Base-by-base conservation (phyloP, 2,329 filamentous ascomycete genomes). In the Botrytis aclada region DNA sequence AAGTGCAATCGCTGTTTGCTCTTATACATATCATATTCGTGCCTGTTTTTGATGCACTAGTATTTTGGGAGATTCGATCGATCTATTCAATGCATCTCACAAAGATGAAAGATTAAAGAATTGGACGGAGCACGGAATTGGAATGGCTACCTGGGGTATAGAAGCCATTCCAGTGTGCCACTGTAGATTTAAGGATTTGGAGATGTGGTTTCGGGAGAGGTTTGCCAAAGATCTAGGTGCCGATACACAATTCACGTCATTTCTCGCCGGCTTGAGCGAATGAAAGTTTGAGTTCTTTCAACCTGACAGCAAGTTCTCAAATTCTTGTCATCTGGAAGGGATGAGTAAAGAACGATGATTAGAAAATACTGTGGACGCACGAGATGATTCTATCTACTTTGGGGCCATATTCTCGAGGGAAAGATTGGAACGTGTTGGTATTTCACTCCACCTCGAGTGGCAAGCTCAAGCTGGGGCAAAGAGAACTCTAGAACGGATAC, bases 111-210 rank as follows among this genome's bases (percentile, higher is more conserved):
- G 32, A 9, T 16, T 47, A 20, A 39, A n/a, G 3, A 7, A 7
- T 29, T 70, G 69, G 69, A 63, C n/a, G 41, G 69, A 70, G 32
- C 56, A 62, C 14, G 56, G 69, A 37, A n/a, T 70, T 39, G 69
- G 56, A 25, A 64, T 45, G 32, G 43, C 69, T 22, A 34, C 16
- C 12, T 71, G 69, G 69, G 58, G 69, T 16, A 37, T 16, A 14
- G 58, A 71, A 29, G 43, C 25, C 18, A 71, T 64, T 64, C 43
- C 58, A 16, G 60, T 64, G 1, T 71, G 58, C n/a, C 58, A 71
- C 7, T 71, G 69, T 64, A 54, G 32, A 29, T 71, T 71, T 37
- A 54, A 45, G 12, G 12, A 60, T 4, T 32, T 54, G 32, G 58
- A 54, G n/a, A 18, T 54, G 12, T 71, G 69, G 69, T 71, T 64